Base-by-base conservation (phyloP, 2,329 filamentous ascomycete species). In the Fusarium sp. region DNA sequence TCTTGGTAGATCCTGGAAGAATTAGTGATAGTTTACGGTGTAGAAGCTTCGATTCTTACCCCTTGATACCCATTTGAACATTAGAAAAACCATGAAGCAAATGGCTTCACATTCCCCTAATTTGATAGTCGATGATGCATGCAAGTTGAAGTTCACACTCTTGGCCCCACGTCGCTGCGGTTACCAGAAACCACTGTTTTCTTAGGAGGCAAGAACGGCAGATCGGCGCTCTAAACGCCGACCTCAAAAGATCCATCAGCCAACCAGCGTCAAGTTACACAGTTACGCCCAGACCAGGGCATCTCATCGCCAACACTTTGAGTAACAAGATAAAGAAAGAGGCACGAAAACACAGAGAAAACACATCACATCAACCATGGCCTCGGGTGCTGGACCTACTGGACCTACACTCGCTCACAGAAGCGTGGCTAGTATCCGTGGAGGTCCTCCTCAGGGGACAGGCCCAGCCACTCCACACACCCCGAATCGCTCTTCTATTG, bases 1-100 rank as follows among this genome's bases (percentile, higher is more conserved):
- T 97, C 93, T 75, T 92, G 91, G 81, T 97, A 96, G 55, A 99
- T 93, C 18, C 95, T 97, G 58, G 23, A 23, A 48, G 37, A 8
- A 55, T 74, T 41, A 73, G 58, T 1, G 10, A 2, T 20, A 4
- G 8, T 16, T n/a, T 1, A 9, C 8, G 16, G 11, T 6, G 5
- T 4, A 12, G 2, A 20, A 8, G 12, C 2, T 5, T 2, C 16
- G 3, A 8, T 16, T 15, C 23, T 77, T 77, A 89, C 88, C 88
- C 88, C 82, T 88, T 89, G 77, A 91, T 91, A n/a, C 89, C 88
- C 89, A 91, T 91, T 55, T 67, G 55, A 57, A 68, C 56, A 50
- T 43, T 54, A 49, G 54, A 44, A 56, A 52, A 48, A 58, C 53
- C 26, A 54, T 31, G 21, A 53, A 62, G 57, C 47, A 46, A 59